A percentile compares a stretch with the other conserved stretches of the same genome.
These are phyloP conservation scores for Neofusicoccum parvum DNA, from an alignment of 2,329 filamentous ascomycete species.

Conservation along the genomic window DNA sequence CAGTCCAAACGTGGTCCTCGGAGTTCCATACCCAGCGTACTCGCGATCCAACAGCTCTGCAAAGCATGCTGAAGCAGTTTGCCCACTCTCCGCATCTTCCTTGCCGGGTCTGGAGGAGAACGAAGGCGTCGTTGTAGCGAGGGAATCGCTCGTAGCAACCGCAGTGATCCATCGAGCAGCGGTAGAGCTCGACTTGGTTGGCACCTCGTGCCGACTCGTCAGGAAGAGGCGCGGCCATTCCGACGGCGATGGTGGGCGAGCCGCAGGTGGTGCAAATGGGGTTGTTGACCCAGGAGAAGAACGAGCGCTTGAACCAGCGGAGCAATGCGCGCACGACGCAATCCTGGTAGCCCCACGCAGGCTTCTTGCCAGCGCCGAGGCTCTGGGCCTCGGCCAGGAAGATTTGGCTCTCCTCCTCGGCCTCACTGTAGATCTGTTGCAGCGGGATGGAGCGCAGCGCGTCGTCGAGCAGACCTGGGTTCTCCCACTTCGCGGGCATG, in stretches of 20 bases:
- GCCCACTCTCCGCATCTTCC: constrained; percentile 95
- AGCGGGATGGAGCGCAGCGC: constrained; percentile 83
- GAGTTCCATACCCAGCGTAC: constrained; percentile 98
- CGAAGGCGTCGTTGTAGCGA: constrained; percentile 93
- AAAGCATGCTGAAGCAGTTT: constrained; percentile 98
- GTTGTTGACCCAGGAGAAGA: constrained; percentile 97
- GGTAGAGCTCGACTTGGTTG: constrained; percentile 84
- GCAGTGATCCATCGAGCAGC: constrained; percentile 77
- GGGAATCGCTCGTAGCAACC: constrained; percentile 85
- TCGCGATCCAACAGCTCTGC: constrained; percentile 84
- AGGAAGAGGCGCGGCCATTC: constrained; percentile 80
- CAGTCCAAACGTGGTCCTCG: constrained; percentile 97
- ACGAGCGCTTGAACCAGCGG: constrained; percentile 93
- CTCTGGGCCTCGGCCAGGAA: constrained; percentile 85
- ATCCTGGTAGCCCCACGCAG: constrained; percentile 97
- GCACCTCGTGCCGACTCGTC: constrained; percentile 91
- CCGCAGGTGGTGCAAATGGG: constrained; percentile 81
- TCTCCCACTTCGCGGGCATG: constrained; percentile 93
- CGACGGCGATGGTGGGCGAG: constrained; percentile 79
- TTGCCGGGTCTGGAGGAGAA: constrained; percentile 79
- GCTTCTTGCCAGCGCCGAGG: constrained; percentile 75
- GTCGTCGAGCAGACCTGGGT: constrained; percentile 90
- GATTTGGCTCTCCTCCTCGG: constrained; percentile 89
- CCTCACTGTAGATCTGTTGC: constrained; percentile 88
- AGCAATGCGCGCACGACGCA: constrained; percentile 88